Evolutionary conservation across 805 yeast genomes (phyloP).

Genomic region (Barnettozyma wickerhamii): DNA sequence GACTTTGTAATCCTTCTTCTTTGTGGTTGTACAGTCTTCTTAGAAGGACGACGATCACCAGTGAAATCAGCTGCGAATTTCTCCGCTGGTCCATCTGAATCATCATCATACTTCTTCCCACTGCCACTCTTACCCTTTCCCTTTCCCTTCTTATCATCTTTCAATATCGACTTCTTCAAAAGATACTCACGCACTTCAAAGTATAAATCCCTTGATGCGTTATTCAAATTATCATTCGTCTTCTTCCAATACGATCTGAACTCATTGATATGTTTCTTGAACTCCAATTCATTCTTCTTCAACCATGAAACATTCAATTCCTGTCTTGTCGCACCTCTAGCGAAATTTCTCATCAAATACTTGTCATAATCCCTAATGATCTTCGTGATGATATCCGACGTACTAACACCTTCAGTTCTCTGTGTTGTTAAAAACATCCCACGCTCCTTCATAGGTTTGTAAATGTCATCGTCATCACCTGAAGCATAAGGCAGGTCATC

Average conservation of each 20-base stretch:
- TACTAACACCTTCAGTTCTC: slow-evolving; percentile 93
- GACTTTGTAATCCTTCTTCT: slow-evolving; percentile 14
- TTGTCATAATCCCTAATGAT: slow-evolving; percentile 95
- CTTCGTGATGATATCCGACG: slow-evolving; percentile 93
- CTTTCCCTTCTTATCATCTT: slow-evolving; percentile 18
- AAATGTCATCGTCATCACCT: slow-evolving; percentile 86
- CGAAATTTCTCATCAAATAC: slow-evolving; percentile 94
- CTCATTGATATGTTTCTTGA: slow-evolving; percentile 84
- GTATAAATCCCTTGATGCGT: slow-evolving; percentile 76
- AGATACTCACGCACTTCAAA: slow-evolving; percentile 78
- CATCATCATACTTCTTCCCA: slow-evolving; percentile 24
- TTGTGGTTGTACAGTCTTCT: slow-evolving; percentile 1
- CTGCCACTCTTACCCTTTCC: slow-evolving; percentile 4
- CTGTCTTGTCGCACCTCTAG: slow-evolving; percentile 95
- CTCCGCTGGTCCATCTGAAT: slow-evolving; percentile 11
- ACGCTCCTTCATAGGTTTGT: slow-evolving; percentile 82
- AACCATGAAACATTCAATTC: slow-evolving; percentile 97
- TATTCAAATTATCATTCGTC: slow-evolving; percentile 62
- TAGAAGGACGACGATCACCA: slow-evolving; percentile 44
- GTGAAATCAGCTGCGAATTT: slow-evolving; percentile 54
- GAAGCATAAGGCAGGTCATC: slow-evolving; percentile 95
- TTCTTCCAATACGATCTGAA: slow-evolving; percentile 83
- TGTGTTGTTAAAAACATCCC: slow-evolving; percentile 94
- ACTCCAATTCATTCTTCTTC: slow-evolving; percentile 92
- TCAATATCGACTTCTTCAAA: slow-evolving; percentile 37